These are phyloP conservation scores for Cladosporium oxysporum DNA, from an alignment of 2,329 filamentous ascomycete genomes.

Conservation along the genomic window DNA sequence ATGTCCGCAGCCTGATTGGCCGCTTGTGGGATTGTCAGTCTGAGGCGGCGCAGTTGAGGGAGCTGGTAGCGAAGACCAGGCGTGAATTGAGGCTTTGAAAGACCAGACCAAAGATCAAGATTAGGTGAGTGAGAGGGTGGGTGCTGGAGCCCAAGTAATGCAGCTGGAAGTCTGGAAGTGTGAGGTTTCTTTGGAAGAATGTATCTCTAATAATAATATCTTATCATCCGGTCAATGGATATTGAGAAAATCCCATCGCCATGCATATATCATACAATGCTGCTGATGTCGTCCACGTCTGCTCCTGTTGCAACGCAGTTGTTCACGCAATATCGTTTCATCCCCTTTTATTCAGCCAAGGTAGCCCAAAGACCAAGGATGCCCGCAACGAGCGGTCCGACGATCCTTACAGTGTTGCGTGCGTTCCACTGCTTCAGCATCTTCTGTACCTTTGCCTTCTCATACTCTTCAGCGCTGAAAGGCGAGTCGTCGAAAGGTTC, in stretches of 20 bases:
- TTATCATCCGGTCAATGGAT: neutral
- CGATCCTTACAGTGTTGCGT: conserved; percentile 19
- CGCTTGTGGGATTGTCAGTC: neutral
- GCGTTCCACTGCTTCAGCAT: conserved; percentile 22
- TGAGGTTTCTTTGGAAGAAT: neutral
- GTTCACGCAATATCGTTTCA: neutral
- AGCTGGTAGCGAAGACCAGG: neutral
- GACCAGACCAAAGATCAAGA: neutral
- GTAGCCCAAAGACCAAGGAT: conserved; percentile 22
- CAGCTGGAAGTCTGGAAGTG: neutral
- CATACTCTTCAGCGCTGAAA: conserved; percentile 24
- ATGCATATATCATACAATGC: conserved; percentile 1
- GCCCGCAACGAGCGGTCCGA: conserved; percentile 20
- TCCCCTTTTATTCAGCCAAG: conserved; percentile 11
- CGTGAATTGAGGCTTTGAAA: neutral
- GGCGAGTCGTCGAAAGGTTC: conserved; percentile 25
- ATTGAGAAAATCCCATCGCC: neutral
- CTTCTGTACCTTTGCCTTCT: conserved; percentile 24
- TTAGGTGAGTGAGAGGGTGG: neutral
- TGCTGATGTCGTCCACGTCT: neutral
- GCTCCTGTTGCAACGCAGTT: conserved; percentile 12
- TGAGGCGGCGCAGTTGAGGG: neutral
- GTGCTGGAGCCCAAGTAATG: neutral
- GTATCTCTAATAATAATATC: neutral
- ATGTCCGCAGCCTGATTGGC: neutral